Conservation (phyloP, 495 filamentous ascomycete genomes). For the Achaetomiella virescens region DNA sequence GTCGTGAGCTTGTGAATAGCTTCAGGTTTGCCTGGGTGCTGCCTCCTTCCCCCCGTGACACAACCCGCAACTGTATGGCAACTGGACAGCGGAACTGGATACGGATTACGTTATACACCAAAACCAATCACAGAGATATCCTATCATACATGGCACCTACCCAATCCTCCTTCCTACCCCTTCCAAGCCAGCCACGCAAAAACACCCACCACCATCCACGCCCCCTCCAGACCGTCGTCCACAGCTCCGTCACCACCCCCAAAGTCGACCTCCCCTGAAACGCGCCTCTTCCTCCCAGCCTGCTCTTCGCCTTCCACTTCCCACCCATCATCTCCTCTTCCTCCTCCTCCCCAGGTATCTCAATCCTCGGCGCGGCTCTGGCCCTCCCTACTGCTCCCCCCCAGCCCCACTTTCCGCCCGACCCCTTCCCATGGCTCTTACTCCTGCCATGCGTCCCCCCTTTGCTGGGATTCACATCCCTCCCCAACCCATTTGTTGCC, state of each 20-base stretch:
- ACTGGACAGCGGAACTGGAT: no score
- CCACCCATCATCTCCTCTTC: slow-evolving; percentile 26
- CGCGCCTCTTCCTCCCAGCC: slow-evolving; percentile 1
- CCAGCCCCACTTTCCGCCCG: slow-evolving; percentile 32
- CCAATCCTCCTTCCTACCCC: slow-evolving; percentile 20
- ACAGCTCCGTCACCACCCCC: slow-evolving; percentile 33
- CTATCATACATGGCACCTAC: not conserved
- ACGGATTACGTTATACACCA: no score
- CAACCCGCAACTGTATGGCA: no score
- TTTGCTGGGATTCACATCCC: slow-evolving; percentile 10
- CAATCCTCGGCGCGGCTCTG: slow-evolving; percentile 35
- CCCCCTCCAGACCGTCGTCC: slow-evolving; percentile 39
- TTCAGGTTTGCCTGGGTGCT: no score
- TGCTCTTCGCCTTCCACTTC: slow-evolving; percentile 28
- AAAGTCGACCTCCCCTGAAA: slow-evolving; percentile 14
- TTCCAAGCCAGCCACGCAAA: slow-evolving; percentile 37
- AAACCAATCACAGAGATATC: not conserved
- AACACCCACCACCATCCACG: slow-evolving; percentile 41
- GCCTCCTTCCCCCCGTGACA: no score
- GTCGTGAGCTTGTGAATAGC: no score
- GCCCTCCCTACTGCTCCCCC: slow-evolving; percentile 29
- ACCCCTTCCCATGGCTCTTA: slow-evolving; percentile 13
- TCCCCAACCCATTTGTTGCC: slow-evolving; percentile 2
- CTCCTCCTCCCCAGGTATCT: slow-evolving; percentile 37
- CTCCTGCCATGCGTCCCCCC: slow-evolving; percentile 1